Conservation (phyloP, 2,329 filamentous ascomycete genomes). For the Cladosporium sp. region DNA sequence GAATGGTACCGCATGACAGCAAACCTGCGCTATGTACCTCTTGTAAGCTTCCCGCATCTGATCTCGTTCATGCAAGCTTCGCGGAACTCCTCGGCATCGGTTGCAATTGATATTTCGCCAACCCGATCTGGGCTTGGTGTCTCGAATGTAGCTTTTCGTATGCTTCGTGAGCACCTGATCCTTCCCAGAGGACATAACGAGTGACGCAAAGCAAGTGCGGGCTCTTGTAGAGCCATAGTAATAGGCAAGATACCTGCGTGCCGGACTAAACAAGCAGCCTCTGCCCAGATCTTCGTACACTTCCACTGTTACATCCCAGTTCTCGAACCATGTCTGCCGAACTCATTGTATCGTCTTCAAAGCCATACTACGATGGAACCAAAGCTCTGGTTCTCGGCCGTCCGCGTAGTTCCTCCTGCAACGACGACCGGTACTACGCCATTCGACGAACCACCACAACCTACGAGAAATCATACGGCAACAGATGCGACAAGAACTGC, state of each 20-base stretch:
- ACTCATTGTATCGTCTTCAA: not conserved
- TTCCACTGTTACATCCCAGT: not conserved
- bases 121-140: not conserved
- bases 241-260: not conserved
- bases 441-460: not conserved
- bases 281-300: too few relatives aligned
- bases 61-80: too few relatives aligned
- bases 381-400: not conserved
- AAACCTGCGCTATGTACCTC: too few relatives aligned
- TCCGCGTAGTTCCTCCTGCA: not conserved
- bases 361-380: not conserved
- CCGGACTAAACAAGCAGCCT: too few relatives aligned
- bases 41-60: not conserved
- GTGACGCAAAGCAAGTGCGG: not conserved
- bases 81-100: too few relatives aligned
- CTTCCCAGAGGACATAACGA: too few relatives aligned
- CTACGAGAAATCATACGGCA: not conserved
- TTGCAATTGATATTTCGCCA: too few relatives aligned
- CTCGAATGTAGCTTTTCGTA: not conserved
- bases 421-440: not conserved
- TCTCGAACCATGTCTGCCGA: not conserved
- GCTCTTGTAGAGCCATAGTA: not conserved
- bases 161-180: too few relatives aligned
- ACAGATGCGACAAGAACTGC: not conserved
- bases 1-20: not conserved